Conservation (phyloP, 2,329 filamentous ascomycete genomes). For the Sphaerostilbella broomeana region DNA sequence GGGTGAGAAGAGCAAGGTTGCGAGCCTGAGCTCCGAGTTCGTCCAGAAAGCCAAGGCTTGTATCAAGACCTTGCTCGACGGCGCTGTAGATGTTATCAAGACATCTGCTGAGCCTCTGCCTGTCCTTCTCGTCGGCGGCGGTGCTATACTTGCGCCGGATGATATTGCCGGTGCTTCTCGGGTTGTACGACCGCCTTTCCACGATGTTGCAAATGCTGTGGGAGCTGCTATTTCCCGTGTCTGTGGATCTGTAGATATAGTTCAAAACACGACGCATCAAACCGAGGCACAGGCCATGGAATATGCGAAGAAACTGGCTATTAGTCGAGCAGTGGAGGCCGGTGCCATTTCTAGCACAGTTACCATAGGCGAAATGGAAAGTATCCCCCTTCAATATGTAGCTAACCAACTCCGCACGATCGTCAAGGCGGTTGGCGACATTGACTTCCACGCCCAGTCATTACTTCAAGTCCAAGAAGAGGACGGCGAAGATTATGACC, state of each 20-base stretch:
- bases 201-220: slow-evolving; percentile 43
- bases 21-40: neutral
- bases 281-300: neutral
- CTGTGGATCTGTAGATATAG: slow-evolving; percentile 12
- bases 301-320: slow-evolving; percentile 13
- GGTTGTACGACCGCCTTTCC: slow-evolving; percentile 31
- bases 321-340: slow-evolving; percentile 19
- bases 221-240: slow-evolving; percentile 41
- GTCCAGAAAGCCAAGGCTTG: slow-evolving; percentile 28
- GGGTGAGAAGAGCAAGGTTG: slow-evolving; percentile 3
- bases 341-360: neutral
- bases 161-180: slow-evolving; percentile 24
- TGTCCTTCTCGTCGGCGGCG: slow-evolving; percentile 38
- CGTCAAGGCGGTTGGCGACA: neutral
- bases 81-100: slow-evolving; percentile 22
- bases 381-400: neutral
- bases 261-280: neutral
- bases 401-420: neutral
- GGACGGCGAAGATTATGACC: neutral
- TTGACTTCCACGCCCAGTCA: neutral
- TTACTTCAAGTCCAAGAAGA: neutral
- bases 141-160: slow-evolving; percentile 31
- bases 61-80: slow-evolving; percentile 33
- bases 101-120: slow-evolving; percentile 21
- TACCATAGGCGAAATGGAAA: neutral